Evolutionary conservation across 2,329 filamentous ascomycete genomes (phyloP), one percentile per base, ranked within the genome.

Genomic region (Talaromyces sp.): DNA sequence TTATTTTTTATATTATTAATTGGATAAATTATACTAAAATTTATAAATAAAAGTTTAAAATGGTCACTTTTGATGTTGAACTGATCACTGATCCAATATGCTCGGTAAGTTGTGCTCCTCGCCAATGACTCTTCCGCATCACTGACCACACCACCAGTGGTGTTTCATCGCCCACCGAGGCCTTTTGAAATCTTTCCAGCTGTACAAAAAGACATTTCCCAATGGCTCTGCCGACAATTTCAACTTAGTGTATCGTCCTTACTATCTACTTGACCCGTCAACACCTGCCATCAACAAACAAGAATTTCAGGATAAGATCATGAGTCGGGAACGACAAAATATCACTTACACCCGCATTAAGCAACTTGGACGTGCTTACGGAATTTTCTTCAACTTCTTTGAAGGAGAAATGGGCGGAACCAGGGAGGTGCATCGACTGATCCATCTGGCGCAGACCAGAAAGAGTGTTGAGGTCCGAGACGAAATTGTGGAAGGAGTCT

Each of bases 191-290:
- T 42, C 60, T 28, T 39, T 61, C 3, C 55, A 17, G 17, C 28
- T 61, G 15, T 58, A 61, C 33, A 39, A 30, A 39, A 53, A n/a
- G n/a, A 61, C 60, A 17, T 30, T 61, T 30, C 55, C 55, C 22
- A 55, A 61, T 42, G 60, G 60, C 33, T 61, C 55, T n/a, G 39
- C 36, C 28, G 60, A 61, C 22, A n/a, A 30, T 4, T 61, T 61
- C 51, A 58, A 58, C 39, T 39, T 61, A 27, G 54, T 15, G n/a
- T 61, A 61, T 47, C 60, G 47, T 2, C 60, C 60, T 15, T 61
- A 58, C 39, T 61, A 58, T 51, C 55, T 61, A 22, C 60, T 61
- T 19, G 60, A 58, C 30, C 60, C 60, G 7, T 25, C 49, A 19
- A 55, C 44, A 27, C 55, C 60, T 4, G 32, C 27, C 17, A 32